These are phyloP conservation scores for Stereum hirsutum DNA, from an alignment of 1,284 basidiomycete species.

Conservation along the genomic window DNA sequence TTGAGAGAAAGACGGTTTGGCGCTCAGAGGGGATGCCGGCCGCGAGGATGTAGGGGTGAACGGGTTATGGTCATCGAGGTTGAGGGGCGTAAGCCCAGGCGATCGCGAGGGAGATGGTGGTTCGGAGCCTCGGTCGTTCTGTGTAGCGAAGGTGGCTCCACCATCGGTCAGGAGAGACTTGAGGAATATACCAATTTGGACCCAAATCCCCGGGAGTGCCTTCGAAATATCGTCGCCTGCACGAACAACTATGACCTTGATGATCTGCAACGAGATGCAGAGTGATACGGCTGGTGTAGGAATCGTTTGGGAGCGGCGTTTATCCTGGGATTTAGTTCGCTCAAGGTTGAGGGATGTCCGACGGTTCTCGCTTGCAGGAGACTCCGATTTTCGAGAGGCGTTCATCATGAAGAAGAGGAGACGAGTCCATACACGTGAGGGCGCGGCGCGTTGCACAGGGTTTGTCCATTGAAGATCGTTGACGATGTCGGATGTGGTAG, in stretches of 20 bases:
- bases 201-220: slow-evolving; percentile 50
- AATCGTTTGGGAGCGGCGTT: slow-evolving; percentile 10
- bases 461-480: slow-evolving; percentile 34
- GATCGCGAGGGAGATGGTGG: slow-evolving; percentile 35
- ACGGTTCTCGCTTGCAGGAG: slow-evolving; percentile 7
- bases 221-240: slow-evolving; percentile 51
- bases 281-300: slow-evolving; percentile 31
- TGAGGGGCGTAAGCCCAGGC: slow-evolving; percentile 20
- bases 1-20: slow-evolving; percentile 17
- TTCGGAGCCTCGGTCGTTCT: slow-evolving; percentile 27
- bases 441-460: slow-evolving; percentile 31
- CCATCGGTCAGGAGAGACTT: slow-evolving; percentile 45
- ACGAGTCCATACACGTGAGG: slow-evolving; percentile 53
- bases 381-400: slow-evolving; percentile 6
- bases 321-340: slow-evolving; percentile 37
- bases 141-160: slow-evolving; percentile 44
- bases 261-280: slow-evolving; percentile 51
- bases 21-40: slow-evolving; percentile 11
- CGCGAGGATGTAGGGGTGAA: slow-evolving; percentile 17
- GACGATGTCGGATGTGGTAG: slow-evolving; percentile 37
- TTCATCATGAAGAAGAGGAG: slow-evolving; percentile 50
- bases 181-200: slow-evolving; percentile 41
- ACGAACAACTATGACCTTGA: slow-evolving; percentile 62
- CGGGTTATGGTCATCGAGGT: slow-evolving; percentile 16
- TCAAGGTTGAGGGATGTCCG: slow-evolving; percentile 15